Evolutionary conservation across 1,284 basidiomycete species (phyloP).

Genomic region (Heterobasidion irregulare): DNA sequence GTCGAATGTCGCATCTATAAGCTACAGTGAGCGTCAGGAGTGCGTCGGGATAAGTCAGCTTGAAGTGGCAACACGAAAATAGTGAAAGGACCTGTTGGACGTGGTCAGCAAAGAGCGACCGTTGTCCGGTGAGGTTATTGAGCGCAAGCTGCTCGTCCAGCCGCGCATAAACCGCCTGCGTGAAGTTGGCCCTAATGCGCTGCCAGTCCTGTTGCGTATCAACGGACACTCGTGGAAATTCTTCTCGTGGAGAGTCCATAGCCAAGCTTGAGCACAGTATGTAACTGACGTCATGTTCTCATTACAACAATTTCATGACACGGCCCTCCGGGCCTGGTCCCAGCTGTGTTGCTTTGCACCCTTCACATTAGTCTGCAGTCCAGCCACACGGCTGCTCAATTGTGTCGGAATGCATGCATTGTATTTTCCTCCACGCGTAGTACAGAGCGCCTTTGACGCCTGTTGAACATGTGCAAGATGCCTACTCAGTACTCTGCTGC

Average conservation of each 20-base stretch:
- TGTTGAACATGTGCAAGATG: too few species aligned
- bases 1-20: slow-evolving; percentile 51
- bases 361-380: too few species aligned
- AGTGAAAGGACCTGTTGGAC: slow-evolving; percentile 35
- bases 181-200: slow-evolving; percentile 44
- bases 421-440: too few species aligned
- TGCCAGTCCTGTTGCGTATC: slow-evolving; percentile 57
- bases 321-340: too few species aligned
- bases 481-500: too few species aligned
- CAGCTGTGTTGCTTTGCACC: too few species aligned
- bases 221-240: slow-evolving; percentile 55
- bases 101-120: slow-evolving; percentile 36
- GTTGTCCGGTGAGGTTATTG: slow-evolving; percentile 26
- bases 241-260: slow-evolving; percentile 41
- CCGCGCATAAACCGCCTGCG: slow-evolving; percentile 29
- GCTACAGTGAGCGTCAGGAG: slow-evolving; percentile 27
- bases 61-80: slow-evolving; percentile 1
- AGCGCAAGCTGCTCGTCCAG: slow-evolving; percentile 35
- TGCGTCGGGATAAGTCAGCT: slow-evolving; percentile 1
- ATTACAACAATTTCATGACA: too few species aligned
- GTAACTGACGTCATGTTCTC: too few species aligned
- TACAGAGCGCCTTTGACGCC: too few species aligned
- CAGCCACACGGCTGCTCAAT: too few species aligned
- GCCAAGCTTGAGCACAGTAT: neutral
- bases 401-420: too few species aligned